phyloP scores from a whole-genome alignment of 257 asterid species.

The Jacaranda copaia region DNA sequence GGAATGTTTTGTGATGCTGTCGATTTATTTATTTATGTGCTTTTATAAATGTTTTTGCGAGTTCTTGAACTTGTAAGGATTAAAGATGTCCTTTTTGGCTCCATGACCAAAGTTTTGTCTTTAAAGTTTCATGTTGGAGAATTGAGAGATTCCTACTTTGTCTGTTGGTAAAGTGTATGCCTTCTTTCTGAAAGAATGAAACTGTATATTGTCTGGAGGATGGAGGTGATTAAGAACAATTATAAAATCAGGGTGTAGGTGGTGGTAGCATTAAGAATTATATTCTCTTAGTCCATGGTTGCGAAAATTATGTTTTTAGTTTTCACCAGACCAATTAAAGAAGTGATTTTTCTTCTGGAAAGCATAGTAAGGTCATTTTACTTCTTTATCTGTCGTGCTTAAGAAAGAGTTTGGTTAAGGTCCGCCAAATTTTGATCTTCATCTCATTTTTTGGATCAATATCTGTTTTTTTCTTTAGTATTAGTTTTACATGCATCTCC shows the following conservation, averaged over 20 bases:
- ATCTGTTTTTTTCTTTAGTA: not conserved
- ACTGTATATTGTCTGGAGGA: not conserved
- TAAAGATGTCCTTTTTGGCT: not conserved
- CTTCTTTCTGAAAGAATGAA: not conserved
- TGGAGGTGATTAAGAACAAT: not conserved
- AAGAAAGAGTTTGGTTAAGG: not conserved
- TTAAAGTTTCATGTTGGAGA: not conserved
- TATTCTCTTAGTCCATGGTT: not conserved
- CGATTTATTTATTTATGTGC: not conserved
- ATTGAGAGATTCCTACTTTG: not conserved
- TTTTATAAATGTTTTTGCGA: not conserved
- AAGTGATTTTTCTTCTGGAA: no score
- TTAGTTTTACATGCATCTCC: not conserved
- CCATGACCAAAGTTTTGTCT: constrained; percentile 8
- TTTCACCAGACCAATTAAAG: not conserved
- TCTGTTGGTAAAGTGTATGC: not conserved
- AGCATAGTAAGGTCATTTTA: no score
- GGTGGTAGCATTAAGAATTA: not conserved
- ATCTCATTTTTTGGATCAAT: not conserved
- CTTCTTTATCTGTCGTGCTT: no score
- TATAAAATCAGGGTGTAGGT: not conserved
- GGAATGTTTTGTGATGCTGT: not conserved
- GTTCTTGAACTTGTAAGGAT: not conserved
- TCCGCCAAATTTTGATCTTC: not conserved
- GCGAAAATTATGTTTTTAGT: not conserved